Evolutionary conservation across 495 filamentous ascomycete genomes (phyloP).

Genomic region (Ramalina intermedia): DNA sequence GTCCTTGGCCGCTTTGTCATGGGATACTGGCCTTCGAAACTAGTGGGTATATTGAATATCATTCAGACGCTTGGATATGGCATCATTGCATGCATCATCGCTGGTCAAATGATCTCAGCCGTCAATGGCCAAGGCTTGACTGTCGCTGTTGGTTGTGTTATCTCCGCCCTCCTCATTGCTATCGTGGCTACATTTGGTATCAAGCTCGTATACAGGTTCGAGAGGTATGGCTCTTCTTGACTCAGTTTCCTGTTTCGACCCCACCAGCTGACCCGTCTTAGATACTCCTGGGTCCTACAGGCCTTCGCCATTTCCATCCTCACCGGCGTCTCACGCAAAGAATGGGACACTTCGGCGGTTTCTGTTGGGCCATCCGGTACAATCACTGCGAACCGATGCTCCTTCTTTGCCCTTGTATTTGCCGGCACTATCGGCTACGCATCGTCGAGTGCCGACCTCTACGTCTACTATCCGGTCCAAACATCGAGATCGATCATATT

Average conservation of each 20-base stretch:
- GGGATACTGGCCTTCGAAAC: conserved; percentile 62
- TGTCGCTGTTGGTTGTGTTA: conserved; percentile 51
- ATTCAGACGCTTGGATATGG: conserved; percentile 55
- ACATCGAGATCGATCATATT: conserved; percentile 30
- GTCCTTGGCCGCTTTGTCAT: conserved; percentile 58
- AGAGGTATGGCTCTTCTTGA: conserved; percentile 27
- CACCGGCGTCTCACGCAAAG: conserved; percentile 47
- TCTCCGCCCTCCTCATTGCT: conserved; percentile 45
- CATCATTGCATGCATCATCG: conserved; percentile 44
- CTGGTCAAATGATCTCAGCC: conserved; percentile 39
- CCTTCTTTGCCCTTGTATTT: conserved; percentile 48
- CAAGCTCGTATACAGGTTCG: conserved; percentile 54
- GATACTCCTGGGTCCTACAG: conserved; percentile 56
- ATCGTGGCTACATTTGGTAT: conserved; percentile 59
- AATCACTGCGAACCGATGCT: conserved; percentile 40
- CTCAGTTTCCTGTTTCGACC: background rate
- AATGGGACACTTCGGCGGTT: conserved; percentile 43
- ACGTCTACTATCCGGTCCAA: conserved; percentile 39
- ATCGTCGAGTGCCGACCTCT: conserved; percentile 39
- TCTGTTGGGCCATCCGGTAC: conserved; percentile 24
- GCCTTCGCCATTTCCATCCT: conserved; percentile 49
- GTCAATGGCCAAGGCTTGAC: conserved; percentile 41
- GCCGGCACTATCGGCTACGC: conserved; percentile 37
- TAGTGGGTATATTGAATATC: conserved; percentile 51
- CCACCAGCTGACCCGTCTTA: conserved; percentile 17